Base-by-base conservation (phyloP, 2,329 filamentous ascomycete genomes). In the Colletotrichum lindemuthianum region DNA sequence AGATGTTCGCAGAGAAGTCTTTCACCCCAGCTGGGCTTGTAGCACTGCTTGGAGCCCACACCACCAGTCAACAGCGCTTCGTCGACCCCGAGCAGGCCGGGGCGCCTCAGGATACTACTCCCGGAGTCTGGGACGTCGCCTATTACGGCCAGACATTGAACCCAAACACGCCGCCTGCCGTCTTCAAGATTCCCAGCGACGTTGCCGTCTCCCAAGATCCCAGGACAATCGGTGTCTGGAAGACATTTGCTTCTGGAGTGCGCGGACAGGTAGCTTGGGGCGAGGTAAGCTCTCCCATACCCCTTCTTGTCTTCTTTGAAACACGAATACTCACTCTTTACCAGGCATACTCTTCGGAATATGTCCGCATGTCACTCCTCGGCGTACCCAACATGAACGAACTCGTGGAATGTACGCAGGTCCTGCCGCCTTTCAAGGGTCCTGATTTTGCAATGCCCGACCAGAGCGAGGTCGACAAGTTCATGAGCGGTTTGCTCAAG, bases 321-420 rank as follows among this genome's bases (percentile, higher is more conserved):
- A 24, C 24, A 24, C 24, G 4, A 33, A 11, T 24, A 37, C 52
- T 63, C 24, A 59, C 16, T 36, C 13, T n/a, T n/a, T 6, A 2
- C 47, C 33, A 82, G 78, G 83, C 82, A 48, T 87, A 84, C 59
- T 78, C 84, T 2, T 76, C 77, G 40, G 84, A 82, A 11, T 87
- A 87, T 68, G 77, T 85, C 48, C 82, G 84, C 24, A 75, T 88
- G 41, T 84, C 80, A 37, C 74, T 87, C 3, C 79, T 88, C 10
- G 85, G 85, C 3, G 84, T 87, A 12, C 79, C 83, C 69, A 86
- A 86, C 69, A 82, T 87, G 72, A 86, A 87, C 71, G 72, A 76
- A 24, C 73, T 87, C 47, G 83, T 79, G 13, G 84, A 87, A 67
- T 87, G 85, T 77, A 84, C 82, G 9, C 79, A 81, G 68, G 82